Evolutionary conservation across 768 basidiomycete species (phyloP).

Genomic region (Mycena crocata): DNA sequence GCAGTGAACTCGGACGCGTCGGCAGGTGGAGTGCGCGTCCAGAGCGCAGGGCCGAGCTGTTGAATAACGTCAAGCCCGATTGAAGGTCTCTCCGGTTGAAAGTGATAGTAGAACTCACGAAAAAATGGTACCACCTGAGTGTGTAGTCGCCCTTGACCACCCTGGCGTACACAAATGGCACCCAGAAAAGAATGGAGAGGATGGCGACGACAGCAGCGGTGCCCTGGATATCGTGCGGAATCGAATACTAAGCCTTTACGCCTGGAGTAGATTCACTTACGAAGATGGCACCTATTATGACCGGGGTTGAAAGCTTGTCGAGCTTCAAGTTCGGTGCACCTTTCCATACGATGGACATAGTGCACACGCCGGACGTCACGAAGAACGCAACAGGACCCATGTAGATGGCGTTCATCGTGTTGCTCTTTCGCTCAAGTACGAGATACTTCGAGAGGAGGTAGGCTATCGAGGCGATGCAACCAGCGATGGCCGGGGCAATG

Average conservation of each 20-base stretch:
- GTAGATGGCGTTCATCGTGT: neutral
- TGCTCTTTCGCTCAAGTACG: neutral
- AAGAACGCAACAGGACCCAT: neutral
- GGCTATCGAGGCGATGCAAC: neutral
- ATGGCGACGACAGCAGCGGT: neutral
- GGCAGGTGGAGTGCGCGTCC: neutral
- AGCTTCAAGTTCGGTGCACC: neutral
- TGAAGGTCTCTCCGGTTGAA: no score
- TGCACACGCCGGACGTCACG: neutral
- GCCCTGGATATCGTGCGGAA: neutral
- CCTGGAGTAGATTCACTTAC: no score
- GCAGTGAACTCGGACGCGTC: neutral
- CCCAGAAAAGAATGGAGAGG: no score
- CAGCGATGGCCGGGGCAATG: neutral
- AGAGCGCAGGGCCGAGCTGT: no score
- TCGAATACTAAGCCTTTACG: no score
- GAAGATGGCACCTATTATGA: no score
- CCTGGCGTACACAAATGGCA: no score
- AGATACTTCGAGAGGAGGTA: conserved; percentile 1
- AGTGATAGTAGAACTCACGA: no score
- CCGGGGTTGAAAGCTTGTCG: neutral
- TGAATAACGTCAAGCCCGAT: no score
- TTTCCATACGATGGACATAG: neutral
- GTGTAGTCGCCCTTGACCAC: no score
- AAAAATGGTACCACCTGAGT: no score